phyloP scores from a whole-genome alignment of 305 asterid species.

The Solanum chacoense region DNA sequence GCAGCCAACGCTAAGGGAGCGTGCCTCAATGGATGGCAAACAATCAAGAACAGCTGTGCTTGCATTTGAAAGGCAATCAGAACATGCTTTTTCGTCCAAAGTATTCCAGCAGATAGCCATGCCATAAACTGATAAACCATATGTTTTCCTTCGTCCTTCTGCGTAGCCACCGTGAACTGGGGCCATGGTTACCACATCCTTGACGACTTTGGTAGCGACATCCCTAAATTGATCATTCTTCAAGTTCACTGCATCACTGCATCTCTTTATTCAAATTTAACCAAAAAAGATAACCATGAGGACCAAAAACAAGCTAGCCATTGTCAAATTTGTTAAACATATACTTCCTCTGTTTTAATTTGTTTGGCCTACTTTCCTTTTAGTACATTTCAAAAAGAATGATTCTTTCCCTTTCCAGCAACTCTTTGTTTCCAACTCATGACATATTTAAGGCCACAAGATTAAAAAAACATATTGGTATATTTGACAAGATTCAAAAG shows the following conservation, averaged over 20 bases:
- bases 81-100: slow-evolving; percentile 1
- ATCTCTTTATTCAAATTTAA: slow-evolving; percentile 2
- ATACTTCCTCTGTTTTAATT: not conserved
- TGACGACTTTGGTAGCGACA: not conserved
- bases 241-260: slow-evolving; percentile 9
- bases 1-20: slow-evolving; percentile 3
- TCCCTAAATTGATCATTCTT: not conserved
- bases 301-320: not conserved
- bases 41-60: slow-evolving; percentile 1
- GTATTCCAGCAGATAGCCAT: slow-evolving; percentile 9
- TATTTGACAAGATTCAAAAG: not conserved
- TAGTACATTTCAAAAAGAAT: not conserved
- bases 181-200: not conserved
- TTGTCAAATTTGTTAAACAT: not conserved
- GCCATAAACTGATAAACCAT: slow-evolving; percentile 2
- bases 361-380: not conserved
- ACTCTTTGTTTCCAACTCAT: not conserved
- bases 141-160: not conserved
- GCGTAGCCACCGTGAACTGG: slow-evolving; percentile 1
- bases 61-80: not conserved
- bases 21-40: slow-evolving; percentile 10
- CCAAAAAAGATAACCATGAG: not conserved
- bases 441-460: not conserved
- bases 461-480: not conserved
- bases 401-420: not conserved